A percentile compares a stretch with the other conserved stretches of the same genome.
phyloP scores from a whole-genome alignment of 176 grass and related monocot species.

The Juncus inflexus region DNA sequence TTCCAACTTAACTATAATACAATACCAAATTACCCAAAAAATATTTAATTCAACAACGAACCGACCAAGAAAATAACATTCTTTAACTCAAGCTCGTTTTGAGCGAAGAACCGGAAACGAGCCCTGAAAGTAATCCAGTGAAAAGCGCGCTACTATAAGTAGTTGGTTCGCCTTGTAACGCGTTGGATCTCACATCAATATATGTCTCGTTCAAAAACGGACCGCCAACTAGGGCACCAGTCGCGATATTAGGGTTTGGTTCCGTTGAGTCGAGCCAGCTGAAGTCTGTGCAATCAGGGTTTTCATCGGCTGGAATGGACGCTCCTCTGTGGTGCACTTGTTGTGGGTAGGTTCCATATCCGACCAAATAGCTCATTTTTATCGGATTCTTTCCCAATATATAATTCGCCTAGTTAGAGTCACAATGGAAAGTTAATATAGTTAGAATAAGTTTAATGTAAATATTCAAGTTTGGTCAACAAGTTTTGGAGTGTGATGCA shows the following conservation, averaged over 20 bases:
- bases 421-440: constrained; percentile 2
- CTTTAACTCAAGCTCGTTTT: no score
- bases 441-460: no score
- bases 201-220: constrained; percentile 86
- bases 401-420: constrained; percentile 58
- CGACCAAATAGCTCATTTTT: constrained; percentile 95
- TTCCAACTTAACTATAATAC: no score
- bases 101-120: constrained; percentile 68
- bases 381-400: constrained; percentile 88
- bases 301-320: constrained; percentile 58
- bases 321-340: constrained; percentile 92
- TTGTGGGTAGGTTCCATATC: constrained; percentile 77
- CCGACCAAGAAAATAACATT: no score
- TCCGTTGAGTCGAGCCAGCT: constrained; percentile 55
- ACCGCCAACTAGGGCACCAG: constrained; percentile 75
- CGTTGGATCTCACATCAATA: constrained; percentile 63
- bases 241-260: constrained; percentile 80
- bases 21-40: no score
- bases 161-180: constrained; percentile 74
- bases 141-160: constrained; percentile 88
- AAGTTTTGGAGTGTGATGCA: constrained; percentile 33
- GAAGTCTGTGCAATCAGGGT: constrained; percentile 80
- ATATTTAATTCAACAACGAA: no score
- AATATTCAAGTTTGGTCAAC: no score
- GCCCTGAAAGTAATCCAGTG: constrained; percentile 61